Percentiles rank a stretch among this genome's conserved stretches.
phyloP scores from a whole-genome alignment of 2,329 filamentous ascomycete genomes.

The Zasmidium angulare region DNA sequence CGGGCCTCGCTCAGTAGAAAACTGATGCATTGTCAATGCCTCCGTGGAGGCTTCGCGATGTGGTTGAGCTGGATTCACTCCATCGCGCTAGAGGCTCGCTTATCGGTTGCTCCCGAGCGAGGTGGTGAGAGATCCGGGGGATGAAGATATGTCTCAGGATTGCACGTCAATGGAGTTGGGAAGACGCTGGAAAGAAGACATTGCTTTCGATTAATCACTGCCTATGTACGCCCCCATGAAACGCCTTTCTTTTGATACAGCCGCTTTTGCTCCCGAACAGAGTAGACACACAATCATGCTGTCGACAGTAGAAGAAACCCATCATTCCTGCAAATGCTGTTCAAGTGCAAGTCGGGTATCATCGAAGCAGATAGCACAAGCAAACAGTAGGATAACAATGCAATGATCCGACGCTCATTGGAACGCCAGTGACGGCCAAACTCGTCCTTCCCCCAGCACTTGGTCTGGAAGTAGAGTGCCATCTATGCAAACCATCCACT shows the following conservation, averaged over 20 bases:
- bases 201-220: not conserved
- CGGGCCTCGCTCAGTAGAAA: too few species aligned
- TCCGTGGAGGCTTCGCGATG: too few species aligned
- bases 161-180: too few species aligned
- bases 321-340: constrained; percentile 26
- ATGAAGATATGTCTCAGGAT: too few species aligned
- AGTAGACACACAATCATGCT: not conserved
- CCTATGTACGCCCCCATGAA: not conserved
- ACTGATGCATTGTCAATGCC: too few species aligned
- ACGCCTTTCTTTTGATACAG: not conserved
- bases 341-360: constrained; percentile 30
- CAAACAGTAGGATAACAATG: constrained; percentile 5
- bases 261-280: not conserved
- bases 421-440: not conserved
- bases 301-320: constrained; percentile 14
- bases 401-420: constrained; percentile 5
- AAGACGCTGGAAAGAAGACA: too few species aligned
- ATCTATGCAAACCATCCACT: not conserved
- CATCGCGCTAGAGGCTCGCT: too few species aligned
- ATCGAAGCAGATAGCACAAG: constrained; percentile 8
- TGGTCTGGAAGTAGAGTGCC: constrained; percentile 33
- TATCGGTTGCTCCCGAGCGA: too few species aligned
- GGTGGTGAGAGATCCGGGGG: too few species aligned
- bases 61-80: too few species aligned
- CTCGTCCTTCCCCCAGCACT: constrained; percentile 40